Evolutionary conservation across 768 basidiomycete species (phyloP).

Genomic region (Trametes elegans): DNA sequence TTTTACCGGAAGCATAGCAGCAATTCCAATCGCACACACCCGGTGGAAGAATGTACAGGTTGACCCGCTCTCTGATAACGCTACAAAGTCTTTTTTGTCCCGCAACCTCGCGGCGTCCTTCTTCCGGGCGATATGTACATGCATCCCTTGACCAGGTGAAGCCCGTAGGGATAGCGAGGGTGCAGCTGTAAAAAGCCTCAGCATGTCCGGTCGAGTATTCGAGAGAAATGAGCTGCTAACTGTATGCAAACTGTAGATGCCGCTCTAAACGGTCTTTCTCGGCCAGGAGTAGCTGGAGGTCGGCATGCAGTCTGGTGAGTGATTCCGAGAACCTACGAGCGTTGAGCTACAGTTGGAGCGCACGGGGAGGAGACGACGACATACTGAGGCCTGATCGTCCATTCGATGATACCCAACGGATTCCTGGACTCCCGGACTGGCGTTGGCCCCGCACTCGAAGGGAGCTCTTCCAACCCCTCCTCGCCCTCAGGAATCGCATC

Average conservation of each 20-base stretch:
- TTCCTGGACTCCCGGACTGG: constrained; percentile 22
- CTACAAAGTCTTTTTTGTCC: constrained; percentile 48
- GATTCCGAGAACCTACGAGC: constrained; percentile 55
- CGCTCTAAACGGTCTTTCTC: constrained; percentile 53
- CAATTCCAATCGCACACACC: not conserved
- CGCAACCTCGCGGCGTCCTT: constrained; percentile 55
- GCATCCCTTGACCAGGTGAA: constrained; percentile 66
- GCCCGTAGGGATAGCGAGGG: constrained; percentile 74
- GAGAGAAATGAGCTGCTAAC: constrained; percentile 35
- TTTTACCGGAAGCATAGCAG: not conserved
- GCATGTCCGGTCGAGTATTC: not conserved
- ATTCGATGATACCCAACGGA: constrained; percentile 37
- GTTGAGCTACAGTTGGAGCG: not conserved
- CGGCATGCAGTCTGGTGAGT: constrained; percentile 47
- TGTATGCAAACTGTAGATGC: constrained; percentile 49
- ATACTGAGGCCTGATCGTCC: constrained; percentile 69
- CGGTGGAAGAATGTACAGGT: constrained; percentile 68
- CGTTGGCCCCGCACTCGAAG: constrained; percentile 18
- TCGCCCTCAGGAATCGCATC: not conserved
- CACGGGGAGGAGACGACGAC: constrained; percentile 5
- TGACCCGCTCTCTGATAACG: constrained; percentile 58
- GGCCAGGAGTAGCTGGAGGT: constrained; percentile 43
- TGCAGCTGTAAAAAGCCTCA: constrained; percentile 43
- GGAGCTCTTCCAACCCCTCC: not conserved
- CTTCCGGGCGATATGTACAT: constrained; percentile 70